Evolutionary conservation across 371 early-diverging fungal species (phyloP).

Genomic region (Rhizopus delemar): DNA sequence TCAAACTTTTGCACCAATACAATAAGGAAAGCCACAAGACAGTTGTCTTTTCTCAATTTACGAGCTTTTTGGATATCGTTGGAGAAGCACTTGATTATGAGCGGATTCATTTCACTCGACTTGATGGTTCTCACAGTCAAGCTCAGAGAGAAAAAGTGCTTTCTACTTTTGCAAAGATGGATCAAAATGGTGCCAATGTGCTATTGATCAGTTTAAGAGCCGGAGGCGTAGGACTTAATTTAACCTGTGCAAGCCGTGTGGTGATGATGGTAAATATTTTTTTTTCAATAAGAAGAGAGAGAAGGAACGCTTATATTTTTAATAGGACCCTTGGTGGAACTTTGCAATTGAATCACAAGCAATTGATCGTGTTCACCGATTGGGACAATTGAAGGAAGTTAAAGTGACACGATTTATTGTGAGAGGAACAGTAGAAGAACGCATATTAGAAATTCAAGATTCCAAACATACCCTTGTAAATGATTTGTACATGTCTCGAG

Average conservation of each 20-base stretch:
- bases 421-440: conserved; percentile 63
- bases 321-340: conserved; percentile 88
- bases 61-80: conserved; percentile 70
- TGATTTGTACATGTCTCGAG: conserved; percentile 54
- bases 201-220: conserved; percentile 85
- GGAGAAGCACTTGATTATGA: conserved; percentile 55
- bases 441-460: conserved; percentile 63
- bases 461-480: conserved; percentile 57
- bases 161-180: conserved; percentile 48
- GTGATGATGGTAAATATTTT: conserved; percentile 64
- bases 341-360: conserved; percentile 80
- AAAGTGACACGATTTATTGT: conserved; percentile 64
- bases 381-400: conserved; percentile 72
- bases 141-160: conserved; percentile 61
- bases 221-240: conserved; percentile 87
- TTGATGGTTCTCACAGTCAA: conserved; percentile 74
- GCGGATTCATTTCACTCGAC: conserved; percentile 57
- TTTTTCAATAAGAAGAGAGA: background rate
- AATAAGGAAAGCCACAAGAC: conserved; percentile 42
- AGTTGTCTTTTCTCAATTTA: conserved; percentile 89
- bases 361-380: conserved; percentile 85
- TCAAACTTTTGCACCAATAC: conserved; percentile 47
- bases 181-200: conserved; percentile 49
- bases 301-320: background rate
- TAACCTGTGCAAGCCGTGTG: conserved; percentile 79